A percentile compares a stretch with the other conserved stretches of the same genome.
These are phyloP conservation scores for Flaveria brownii DNA, from an alignment of 129 eudicot genomes.

Conservation along the genomic window DNA sequence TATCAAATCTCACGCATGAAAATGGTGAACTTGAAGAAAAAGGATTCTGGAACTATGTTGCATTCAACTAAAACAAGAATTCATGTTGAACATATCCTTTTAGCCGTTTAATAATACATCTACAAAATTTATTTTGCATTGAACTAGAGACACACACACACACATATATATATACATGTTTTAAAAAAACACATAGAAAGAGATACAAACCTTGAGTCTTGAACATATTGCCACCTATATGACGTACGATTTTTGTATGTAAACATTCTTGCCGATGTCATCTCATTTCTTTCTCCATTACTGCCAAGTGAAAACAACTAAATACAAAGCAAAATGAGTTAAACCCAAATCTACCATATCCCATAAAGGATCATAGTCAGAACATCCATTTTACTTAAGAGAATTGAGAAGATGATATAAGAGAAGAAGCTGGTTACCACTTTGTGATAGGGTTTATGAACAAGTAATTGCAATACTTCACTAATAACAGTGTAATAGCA, in stretches of 20 bases:
- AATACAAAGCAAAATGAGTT: not conserved
- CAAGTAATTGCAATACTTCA: no score
- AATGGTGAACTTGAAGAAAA: no score
- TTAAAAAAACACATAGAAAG: not conserved
- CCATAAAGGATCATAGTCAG: not conserved
- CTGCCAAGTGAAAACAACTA: conserved; percentile 10
- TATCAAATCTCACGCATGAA: no score
- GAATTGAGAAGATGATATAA: not conserved
- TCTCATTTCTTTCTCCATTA: not conserved
- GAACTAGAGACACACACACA: not conserved
- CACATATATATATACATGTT: no score
- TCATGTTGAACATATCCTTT: not conserved
- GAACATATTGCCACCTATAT: not conserved
- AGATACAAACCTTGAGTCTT: conserved; percentile 7
- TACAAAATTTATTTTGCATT: no score
- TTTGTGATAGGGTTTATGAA: no score
- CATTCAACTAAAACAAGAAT: no score
- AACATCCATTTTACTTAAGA: not conserved
- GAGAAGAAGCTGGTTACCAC: not conserved
- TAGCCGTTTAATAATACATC: no score
- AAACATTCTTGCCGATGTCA: not conserved
- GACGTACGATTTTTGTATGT: not conserved
- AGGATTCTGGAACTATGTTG: no score
- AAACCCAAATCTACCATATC: no score
- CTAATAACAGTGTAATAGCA: no score